Evolutionary conservation across 805 yeast species (phyloP).

Genomic region (Barnettozyma sucrosica): DNA sequence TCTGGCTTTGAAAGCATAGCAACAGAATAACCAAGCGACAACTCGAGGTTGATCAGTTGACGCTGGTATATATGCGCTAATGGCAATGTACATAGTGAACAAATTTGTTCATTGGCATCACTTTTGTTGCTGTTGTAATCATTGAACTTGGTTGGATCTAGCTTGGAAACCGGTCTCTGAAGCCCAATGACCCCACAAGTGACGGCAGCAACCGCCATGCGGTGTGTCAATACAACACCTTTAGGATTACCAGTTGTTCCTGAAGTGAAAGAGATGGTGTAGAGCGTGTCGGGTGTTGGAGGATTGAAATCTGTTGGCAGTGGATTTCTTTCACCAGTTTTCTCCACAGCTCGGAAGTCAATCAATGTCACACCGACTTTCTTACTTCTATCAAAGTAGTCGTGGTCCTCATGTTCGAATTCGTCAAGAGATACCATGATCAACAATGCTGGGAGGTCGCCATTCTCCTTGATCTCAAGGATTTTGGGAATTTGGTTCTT

Average conservation of each 20-base stretch:
- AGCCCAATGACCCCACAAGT: conserved; percentile 31
- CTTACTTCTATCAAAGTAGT: conserved; percentile 28
- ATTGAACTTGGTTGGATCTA: conserved; percentile 12
- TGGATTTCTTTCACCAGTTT: conserved; percentile 39
- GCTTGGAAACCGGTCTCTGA: conserved; percentile 15
- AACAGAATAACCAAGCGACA: conserved; percentile 37
- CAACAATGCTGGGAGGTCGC: conserved; percentile 33
- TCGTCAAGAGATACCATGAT: conserved; percentile 53
- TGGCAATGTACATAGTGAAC: conserved; percentile 41
- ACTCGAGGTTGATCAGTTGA: conserved; percentile 31
- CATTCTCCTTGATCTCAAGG: conserved; percentile 23
- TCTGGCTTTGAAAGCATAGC: conserved; percentile 36
- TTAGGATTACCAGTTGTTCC: conserved; percentile 75
- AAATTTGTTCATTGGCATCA: conserved; percentile 26
- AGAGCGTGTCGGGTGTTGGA: conserved; percentile 45
- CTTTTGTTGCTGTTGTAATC: conserved; percentile 14
- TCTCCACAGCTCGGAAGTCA: conserved; percentile 37
- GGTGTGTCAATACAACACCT: conserved; percentile 57
- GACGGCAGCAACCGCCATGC: conserved; percentile 43
- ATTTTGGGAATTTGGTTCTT: conserved; percentile 38
- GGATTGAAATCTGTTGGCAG: conserved; percentile 32
- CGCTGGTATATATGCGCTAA: conserved; percentile 56
- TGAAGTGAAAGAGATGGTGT: conserved; percentile 66
- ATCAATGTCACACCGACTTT: conserved; percentile 32
- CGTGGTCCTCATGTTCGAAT: conserved; percentile 31